Conservation (phyloP, 2,329 filamentous ascomycete genomes). For the Huntiella decipiens region DNA sequence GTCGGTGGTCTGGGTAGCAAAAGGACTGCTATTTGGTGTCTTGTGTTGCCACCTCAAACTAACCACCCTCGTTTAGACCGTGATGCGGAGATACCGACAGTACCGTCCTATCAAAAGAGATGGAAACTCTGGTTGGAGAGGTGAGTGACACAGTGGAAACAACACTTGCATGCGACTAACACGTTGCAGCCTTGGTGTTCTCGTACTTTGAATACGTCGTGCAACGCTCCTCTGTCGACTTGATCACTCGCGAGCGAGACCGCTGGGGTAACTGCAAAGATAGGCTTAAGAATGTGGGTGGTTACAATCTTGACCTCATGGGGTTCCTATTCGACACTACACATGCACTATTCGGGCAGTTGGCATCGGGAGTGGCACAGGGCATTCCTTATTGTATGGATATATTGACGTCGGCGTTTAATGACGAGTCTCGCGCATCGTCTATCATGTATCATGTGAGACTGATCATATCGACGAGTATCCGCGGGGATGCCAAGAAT, state of each 20-base stretch:
- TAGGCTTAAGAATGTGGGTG: conserved; percentile 51
- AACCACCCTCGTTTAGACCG: conserved; percentile 31
- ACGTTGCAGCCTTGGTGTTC: conserved; percentile 60
- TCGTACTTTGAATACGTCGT: conserved; percentile 80
- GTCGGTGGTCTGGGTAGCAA: too few relatives aligned
- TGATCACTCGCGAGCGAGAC: conserved; percentile 49
- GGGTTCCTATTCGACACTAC: conserved; percentile 73
- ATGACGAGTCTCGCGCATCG: conserved; percentile 46
- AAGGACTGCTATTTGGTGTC: too few relatives aligned
- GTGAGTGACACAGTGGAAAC: conserved; percentile 33
- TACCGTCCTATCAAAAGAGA: conserved; percentile 80
- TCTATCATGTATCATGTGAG: conserved; percentile 72
- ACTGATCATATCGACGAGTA: conserved; percentile 66
- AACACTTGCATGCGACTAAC: neutral
- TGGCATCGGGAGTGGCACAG: conserved; percentile 32
- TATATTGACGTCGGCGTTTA: conserved; percentile 49
- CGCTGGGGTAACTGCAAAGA: conserved; percentile 55
- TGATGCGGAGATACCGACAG: conserved; percentile 69
- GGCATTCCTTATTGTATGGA: conserved; percentile 16
- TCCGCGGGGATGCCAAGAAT: conserved; percentile 58
- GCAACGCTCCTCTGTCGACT: conserved; percentile 41
- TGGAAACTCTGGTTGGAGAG: conserved; percentile 95
- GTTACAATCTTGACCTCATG: conserved; percentile 49
- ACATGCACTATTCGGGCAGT: conserved; percentile 44
- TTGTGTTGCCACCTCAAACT: too few relatives aligned